A percentile compares a stretch with the other conserved stretches of the same genome.
phyloP scores from a whole-genome alignment of 306 rosid species.

The Vicia faba region DNA sequence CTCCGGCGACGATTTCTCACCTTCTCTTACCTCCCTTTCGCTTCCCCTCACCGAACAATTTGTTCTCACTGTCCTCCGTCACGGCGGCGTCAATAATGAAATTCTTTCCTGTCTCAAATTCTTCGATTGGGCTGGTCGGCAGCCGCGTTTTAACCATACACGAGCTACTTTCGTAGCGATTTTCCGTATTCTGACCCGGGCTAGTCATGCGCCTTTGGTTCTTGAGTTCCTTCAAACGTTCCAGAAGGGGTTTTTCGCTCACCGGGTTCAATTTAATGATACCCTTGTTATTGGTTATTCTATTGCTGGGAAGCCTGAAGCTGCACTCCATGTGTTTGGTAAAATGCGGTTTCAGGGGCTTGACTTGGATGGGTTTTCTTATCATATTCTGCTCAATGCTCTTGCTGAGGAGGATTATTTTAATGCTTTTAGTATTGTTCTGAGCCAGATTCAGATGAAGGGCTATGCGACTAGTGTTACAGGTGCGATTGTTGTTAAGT shows the following conservation, averaged over 20 bases:
- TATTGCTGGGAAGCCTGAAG: conserved; percentile 63
- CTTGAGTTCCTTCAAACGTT: conserved; percentile 53
- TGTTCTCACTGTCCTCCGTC: conserved; percentile 61
- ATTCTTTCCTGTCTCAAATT: conserved; percentile 73
- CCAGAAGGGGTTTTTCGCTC: conserved; percentile 4
- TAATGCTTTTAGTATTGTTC: conserved; percentile 50
- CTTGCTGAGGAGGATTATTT: conserved; percentile 54
- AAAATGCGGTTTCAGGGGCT: conserved; percentile 72
- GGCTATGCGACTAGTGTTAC: conserved; percentile 59
- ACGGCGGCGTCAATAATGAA: conserved; percentile 37
- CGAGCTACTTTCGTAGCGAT: conserved; percentile 61
- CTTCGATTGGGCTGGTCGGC: conserved; percentile 95
- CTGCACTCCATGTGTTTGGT: conserved; percentile 69
- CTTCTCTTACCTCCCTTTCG: conserved; percentile 51
- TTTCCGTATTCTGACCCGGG: conserved; percentile 60
- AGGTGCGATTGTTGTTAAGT: conserved; percentile 45
- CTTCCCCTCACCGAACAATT: conserved; percentile 53
- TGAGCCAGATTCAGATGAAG: conserved; percentile 52
- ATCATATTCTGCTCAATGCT: conserved; percentile 65
- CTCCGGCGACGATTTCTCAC: conserved; percentile 28
- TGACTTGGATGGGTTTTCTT: conserved; percentile 58
- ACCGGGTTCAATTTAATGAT: conserved; percentile 48
- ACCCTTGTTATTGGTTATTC: conserved; percentile 79
- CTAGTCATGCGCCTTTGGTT: conserved; percentile 53
- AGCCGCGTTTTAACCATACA: conserved; percentile 58